Evolutionary conservation across 2,329 filamentous ascomycete genomes (phyloP), one percentile per base, ranked within the genome.

Genomic region (Colletotrichum spaethianum): DNA sequence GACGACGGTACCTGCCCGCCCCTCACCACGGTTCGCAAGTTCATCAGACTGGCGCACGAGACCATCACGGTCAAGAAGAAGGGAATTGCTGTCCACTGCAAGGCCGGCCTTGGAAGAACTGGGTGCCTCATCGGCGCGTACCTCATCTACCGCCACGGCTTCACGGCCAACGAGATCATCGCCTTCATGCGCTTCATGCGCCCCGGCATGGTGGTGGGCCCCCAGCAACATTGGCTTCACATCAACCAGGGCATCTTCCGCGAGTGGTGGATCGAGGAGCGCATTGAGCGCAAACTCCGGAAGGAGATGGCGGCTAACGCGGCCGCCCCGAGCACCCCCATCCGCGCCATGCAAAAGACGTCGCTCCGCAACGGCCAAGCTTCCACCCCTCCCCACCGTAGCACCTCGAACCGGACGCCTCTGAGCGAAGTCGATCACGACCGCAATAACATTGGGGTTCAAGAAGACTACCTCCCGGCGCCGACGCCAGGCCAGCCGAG

Each of bases 151-250:
- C 91, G 95, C 75, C 93, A 98, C 82, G 96, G 94, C 69, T 99
- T 98, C 83, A 98, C 96, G 7, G 96, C 96, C 75, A 98, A 98
- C 79, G 96, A 98, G 84, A 91, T 98, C 78, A 98, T 98, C 80
- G 93, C 95, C 3, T 99, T 95, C 83, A 98, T 99, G 96, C 92
- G 96, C 73, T 99, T 99, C 85, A 98, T 98, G 96, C 90, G 96
- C 70, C 96, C 96, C 0, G 96, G 96, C 64, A 99, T 99, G 96
- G 96, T 99, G 8, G 96, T 99, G 64, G 96, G 96, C 0, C 96
- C 96, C 48, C 96, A 99, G 81, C 96, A 99, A 84, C 96, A 99
- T 84, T 99, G 96, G 96, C 89, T 99, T 66, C 96, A 99, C 80
- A 89, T 99, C 74, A 98, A 99, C 85, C 96, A 99, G 83, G 93